Conservation (phyloP, 768 basidiomycete species). For the Trametes meyenii region DNA sequence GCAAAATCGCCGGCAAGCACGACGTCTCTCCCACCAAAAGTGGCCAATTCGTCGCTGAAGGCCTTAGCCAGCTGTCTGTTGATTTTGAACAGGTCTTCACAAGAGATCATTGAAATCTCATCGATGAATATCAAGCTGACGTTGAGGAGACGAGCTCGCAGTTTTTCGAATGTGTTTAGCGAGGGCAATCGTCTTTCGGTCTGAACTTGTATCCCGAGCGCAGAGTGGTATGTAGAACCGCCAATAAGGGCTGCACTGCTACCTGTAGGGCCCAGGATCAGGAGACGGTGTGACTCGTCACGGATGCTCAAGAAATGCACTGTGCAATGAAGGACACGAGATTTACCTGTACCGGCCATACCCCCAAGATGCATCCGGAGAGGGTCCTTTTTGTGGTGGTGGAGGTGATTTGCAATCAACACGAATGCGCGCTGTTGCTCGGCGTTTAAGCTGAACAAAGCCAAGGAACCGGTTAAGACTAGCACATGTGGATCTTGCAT, state of each 20-base stretch:
- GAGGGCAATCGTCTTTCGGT: too few species aligned
- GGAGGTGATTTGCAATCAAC: neutral
- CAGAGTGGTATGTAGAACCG: neutral
- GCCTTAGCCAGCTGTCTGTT: neutral
- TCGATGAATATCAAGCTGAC: neutral
- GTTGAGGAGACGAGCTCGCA: neutral
- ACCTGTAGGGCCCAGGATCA: slow-evolving; percentile 32
- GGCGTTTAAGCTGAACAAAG: neutral
- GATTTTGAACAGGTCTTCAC: neutral
- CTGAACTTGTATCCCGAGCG: neutral
- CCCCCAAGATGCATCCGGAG: slow-evolving; percentile 24
- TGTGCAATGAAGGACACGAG: slow-evolving; percentile 24
- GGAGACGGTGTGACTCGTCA: slow-evolving; percentile 22
- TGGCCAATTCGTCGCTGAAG: neutral
- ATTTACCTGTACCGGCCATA: slow-evolving; percentile 24
- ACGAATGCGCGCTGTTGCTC: neutral
- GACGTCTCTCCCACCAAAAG: neutral
- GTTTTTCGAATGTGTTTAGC: neutral
- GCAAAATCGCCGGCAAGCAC: neutral
- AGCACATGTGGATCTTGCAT: neutral
- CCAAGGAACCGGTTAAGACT: too few species aligned
- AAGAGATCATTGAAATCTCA: neutral
- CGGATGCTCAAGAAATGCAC: slow-evolving; percentile 14
- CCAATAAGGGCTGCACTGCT: neutral
- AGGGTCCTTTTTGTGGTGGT: neutral